phyloP scores from a whole-genome alignment of 2,329 filamentous ascomycete species.

The Colletotrichum sp. region DNA sequence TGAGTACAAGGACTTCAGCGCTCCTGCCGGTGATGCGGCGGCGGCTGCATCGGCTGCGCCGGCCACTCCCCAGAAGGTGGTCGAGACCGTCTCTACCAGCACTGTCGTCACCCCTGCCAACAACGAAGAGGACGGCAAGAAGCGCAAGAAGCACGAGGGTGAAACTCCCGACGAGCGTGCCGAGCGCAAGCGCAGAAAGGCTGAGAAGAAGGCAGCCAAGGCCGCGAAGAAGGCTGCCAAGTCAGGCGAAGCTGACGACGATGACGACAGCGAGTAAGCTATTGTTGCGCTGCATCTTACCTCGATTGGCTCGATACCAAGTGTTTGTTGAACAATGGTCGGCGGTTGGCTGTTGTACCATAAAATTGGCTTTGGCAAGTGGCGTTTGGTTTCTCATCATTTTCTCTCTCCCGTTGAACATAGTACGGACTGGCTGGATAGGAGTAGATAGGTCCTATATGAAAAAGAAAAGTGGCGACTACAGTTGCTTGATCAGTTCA shows the following conservation, averaged over 20 bases:
- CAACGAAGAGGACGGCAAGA: conserved; percentile 63
- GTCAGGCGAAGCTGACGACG: conserved; percentile 46
- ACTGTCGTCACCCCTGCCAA: conserved; percentile 48
- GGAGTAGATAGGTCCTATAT: conserved; percentile 23
- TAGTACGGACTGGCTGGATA: conserved; percentile 21
- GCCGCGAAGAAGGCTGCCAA: conserved; percentile 59
- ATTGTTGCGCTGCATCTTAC: conserved; percentile 18
- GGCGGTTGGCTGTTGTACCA: conserved; percentile 24
- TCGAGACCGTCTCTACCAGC: conserved; percentile 42
- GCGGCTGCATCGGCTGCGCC: conserved; percentile 48
- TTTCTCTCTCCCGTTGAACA: conserved; percentile 5
- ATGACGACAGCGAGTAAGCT: conserved; percentile 57
- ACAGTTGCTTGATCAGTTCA: conserved; percentile 15
- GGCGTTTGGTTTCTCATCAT: conserved; percentile 21
- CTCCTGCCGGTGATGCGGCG: conserved; percentile 48
- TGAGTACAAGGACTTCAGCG: conserved; percentile 88
- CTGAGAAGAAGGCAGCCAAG: conserved; percentile 65
- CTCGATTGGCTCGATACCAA: conserved; percentile 19
- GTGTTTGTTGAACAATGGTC: conserved; percentile 21
- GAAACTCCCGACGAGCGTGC: conserved; percentile 74
- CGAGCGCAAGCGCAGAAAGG: conserved; percentile 64
- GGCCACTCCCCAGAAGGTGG: conserved; percentile 40
- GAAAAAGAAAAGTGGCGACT: conserved; percentile 8
- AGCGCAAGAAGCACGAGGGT: conserved; percentile 83
- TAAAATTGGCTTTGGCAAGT: conserved; percentile 25